phyloP scores from a whole-genome alignment of 768 basidiomycete genomes.

The Lentinus brumalis region DNA sequence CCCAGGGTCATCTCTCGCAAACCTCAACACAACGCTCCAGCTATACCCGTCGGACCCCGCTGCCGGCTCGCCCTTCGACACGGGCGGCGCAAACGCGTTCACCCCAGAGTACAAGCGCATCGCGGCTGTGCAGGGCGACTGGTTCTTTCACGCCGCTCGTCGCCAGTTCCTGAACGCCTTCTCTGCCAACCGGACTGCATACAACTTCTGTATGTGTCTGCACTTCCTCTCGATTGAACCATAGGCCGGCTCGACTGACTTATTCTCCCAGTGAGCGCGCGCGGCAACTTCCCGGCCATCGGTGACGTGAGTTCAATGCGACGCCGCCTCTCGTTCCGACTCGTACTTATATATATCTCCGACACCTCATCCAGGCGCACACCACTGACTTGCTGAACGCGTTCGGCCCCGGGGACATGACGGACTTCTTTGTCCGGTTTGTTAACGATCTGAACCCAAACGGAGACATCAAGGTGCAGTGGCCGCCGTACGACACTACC shows the following conservation, averaged over 20 bases:
- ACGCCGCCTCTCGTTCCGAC: neutral
- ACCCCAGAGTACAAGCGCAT: constrained; percentile 39
- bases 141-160: constrained; percentile 27
- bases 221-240: neutral
- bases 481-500: constrained; percentile 20
- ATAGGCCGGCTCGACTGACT: no score
- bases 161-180: constrained; percentile 23
- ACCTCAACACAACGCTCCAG: constrained; percentile 18
- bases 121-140: constrained; percentile 31
- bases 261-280: constrained; percentile 24
- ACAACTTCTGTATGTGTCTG: constrained; percentile 19
- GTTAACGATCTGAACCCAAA: constrained; percentile 48
- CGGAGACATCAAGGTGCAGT: constrained; percentile 14
- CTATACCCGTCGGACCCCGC: constrained; percentile 35
- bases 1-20: constrained; percentile 17
- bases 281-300: constrained; percentile 7
- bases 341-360: neutral
- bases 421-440: constrained; percentile 50
- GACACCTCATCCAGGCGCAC: constrained; percentile 39
- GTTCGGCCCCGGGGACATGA: constrained; percentile 44
- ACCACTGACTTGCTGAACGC: constrained; percentile 43
- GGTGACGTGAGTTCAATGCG: constrained; percentile 1
- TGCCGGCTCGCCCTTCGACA: constrained; percentile 57
- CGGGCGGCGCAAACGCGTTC: constrained; percentile 46
- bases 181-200: constrained; percentile 22